phyloP scores from a whole-genome alignment of 1,284 basidiomycete genomes.

The Irpex lacteus region DNA sequence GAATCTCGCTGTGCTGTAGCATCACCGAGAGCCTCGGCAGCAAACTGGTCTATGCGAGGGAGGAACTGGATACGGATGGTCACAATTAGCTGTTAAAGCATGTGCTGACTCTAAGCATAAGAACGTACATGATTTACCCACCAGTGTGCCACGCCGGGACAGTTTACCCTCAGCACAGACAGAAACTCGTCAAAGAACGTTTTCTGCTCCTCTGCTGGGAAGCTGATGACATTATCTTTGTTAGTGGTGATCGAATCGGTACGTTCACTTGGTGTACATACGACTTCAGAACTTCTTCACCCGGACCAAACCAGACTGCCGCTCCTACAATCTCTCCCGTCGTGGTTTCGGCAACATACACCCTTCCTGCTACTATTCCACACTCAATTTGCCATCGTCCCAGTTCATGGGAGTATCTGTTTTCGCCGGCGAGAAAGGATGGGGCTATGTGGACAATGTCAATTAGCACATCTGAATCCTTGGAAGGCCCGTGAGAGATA shows the following conservation, averaged over 20 bases:
- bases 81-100: neutral
- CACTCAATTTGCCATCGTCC: neutral
- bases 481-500: neutral
- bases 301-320: neutral
- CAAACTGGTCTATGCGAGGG: neutral
- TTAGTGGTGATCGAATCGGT: neutral
- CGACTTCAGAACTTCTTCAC: neutral
- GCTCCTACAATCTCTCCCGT: neutral
- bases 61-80: neutral
- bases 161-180: neutral
- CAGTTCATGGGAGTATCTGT: neutral
- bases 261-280: neutral
- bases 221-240: neutral
- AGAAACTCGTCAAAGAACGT: neutral
- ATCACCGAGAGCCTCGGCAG: neutral
- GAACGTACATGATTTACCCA: neutral
- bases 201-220: neutral
- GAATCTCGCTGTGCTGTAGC: neutral
- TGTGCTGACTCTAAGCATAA: neutral
- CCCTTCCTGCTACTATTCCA: neutral
- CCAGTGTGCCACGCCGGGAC: neutral
- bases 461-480: neutral
- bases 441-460: neutral
- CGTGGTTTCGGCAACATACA: neutral
- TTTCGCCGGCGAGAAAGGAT: neutral